Conservation (phyloP, 805 yeast genomes). For the Pichia nanzhaoensis region DNA sequence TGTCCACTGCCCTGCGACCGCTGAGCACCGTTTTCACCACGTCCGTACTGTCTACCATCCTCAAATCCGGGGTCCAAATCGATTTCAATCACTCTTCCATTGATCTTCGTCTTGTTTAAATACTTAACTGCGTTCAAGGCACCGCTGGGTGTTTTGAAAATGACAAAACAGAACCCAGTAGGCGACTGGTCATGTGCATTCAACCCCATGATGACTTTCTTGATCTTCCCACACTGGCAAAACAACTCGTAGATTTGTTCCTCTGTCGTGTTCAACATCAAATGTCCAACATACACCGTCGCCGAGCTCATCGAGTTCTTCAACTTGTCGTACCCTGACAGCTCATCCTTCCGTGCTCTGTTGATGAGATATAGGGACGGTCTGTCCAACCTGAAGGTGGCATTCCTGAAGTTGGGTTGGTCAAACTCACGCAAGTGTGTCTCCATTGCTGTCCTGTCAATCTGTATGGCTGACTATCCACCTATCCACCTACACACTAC, state of each 20-base stretch:
- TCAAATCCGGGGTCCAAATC: conserved; percentile 95
- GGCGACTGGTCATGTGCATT: conserved; percentile 89
- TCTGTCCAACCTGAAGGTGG: conserved; percentile 61
- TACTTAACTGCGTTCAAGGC: conserved; percentile 81
- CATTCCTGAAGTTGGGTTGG: conserved; percentile 49
- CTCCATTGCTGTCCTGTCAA: too few relatives aligned
- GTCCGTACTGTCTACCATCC: conserved; percentile 93
- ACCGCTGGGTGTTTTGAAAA: conserved; percentile 59
- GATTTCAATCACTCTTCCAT: conserved; percentile 72
- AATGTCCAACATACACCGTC: conserved; percentile 87
- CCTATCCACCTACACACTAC: background rate
- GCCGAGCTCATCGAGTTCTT: conserved; percentile 57
- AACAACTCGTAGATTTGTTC: conserved; percentile 90
- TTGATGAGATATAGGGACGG: conserved; percentile 65
- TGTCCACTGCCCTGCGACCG: conserved; percentile 21
- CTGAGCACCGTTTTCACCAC: conserved; percentile 92
- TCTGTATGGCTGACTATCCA: too few relatives aligned
- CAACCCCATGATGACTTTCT: conserved; percentile 86
- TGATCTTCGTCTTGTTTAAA: conserved; percentile 74
- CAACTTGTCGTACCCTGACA: conserved; percentile 53
- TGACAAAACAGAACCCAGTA: conserved; percentile 93
- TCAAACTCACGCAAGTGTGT: conserved; percentile 39
- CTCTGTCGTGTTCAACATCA: conserved; percentile 87
- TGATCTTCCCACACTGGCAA: conserved; percentile 71
- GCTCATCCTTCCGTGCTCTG: conserved; percentile 50